These are phyloP conservation scores for Candida lessepsii DNA, from an alignment of 805 yeast genomes.

Conservation along the genomic window DNA sequence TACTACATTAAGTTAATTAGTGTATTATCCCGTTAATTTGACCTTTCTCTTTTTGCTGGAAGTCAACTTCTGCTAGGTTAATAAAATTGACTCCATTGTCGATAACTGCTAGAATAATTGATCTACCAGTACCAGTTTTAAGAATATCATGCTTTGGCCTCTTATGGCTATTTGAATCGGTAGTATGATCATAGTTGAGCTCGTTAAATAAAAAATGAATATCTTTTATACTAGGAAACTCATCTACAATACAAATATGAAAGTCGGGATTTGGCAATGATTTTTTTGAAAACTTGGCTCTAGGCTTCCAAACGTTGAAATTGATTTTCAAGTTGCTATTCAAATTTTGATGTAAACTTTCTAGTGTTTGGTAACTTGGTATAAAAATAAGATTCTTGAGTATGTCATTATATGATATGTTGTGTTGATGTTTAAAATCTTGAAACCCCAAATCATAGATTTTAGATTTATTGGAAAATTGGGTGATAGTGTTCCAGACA, in stretches of 20 bases:
- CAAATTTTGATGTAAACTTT: conserved; percentile 13
- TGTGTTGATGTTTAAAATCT: conserved; percentile 13
- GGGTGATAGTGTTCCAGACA: conserved; percentile 1
- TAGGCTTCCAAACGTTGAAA: conserved; percentile 84
- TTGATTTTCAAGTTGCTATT: conserved; percentile 31
- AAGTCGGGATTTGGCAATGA: conserved; percentile 73
- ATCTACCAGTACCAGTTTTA: conserved; percentile 51
- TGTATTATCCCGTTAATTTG: conserved; percentile 6
- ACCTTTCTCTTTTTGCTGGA: conserved; percentile 26
- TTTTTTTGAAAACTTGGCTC: conserved; percentile 64
- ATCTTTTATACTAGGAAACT: conserved; percentile 48
- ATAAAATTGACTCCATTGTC: conserved; percentile 75
- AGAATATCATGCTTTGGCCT: conserved; percentile 40
- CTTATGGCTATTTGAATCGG: conserved; percentile 15
- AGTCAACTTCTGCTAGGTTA: conserved; percentile 50
- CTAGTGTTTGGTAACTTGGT: conserved; percentile 9
- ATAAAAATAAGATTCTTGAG: conserved; percentile 8
- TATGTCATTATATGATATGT: conserved; percentile 23
- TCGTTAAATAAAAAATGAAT: conserved; percentile 31
- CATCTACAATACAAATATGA: conserved; percentile 56
- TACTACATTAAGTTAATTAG: neutral
- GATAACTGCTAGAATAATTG: conserved; percentile 63
- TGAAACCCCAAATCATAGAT: conserved; percentile 5
- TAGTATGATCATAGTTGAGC: conserved; percentile 10
- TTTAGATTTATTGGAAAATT: neutral